phyloP scores from a whole-genome alignment of 768 basidiomycete genomes.

The Mycena maculata region DNA sequence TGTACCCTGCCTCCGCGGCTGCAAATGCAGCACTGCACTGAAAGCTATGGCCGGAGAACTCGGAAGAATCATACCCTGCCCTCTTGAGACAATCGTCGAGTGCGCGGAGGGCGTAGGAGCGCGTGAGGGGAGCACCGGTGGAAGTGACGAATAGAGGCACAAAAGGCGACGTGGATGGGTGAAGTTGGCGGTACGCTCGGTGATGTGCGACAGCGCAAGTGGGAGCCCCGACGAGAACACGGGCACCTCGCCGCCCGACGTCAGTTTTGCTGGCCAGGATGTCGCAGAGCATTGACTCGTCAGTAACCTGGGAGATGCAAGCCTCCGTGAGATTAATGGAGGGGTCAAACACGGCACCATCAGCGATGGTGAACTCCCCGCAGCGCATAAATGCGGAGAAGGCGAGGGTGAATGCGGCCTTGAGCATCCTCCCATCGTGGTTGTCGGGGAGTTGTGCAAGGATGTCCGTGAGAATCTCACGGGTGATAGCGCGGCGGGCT shows the following conservation, averaged over 20 bases:
- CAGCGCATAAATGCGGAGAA: constrained; percentile 14
- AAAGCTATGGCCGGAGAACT: constrained; percentile 4
- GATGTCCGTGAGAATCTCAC: constrained; percentile 14
- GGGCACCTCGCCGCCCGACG: background rate
- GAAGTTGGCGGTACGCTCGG: background rate
- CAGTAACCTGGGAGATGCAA: constrained; percentile 1
- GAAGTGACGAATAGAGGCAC: background rate
- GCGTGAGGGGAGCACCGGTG: background rate
- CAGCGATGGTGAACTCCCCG: constrained; percentile 7
- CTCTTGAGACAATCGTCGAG: background rate
- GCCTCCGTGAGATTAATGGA: constrained; percentile 17
- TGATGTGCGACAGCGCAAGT: background rate
- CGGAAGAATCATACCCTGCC: background rate
- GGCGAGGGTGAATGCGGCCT: constrained; percentile 15
- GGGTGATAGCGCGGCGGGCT: constrained; percentile 3
- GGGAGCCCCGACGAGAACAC: background rate
- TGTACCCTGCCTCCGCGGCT: background rate
- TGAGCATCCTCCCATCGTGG: constrained; percentile 9
- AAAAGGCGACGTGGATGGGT: background rate
- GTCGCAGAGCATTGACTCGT: background rate
- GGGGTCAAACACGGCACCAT: constrained; percentile 3
- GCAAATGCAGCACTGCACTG: background rate
- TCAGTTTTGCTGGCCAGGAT: constrained; percentile 11
- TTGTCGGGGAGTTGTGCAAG: constrained; percentile 13
- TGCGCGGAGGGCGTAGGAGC: background rate